phyloP scores from a whole-genome alignment of 2,329 filamentous ascomycete species.

The Grosmannia clavigera region DNA sequence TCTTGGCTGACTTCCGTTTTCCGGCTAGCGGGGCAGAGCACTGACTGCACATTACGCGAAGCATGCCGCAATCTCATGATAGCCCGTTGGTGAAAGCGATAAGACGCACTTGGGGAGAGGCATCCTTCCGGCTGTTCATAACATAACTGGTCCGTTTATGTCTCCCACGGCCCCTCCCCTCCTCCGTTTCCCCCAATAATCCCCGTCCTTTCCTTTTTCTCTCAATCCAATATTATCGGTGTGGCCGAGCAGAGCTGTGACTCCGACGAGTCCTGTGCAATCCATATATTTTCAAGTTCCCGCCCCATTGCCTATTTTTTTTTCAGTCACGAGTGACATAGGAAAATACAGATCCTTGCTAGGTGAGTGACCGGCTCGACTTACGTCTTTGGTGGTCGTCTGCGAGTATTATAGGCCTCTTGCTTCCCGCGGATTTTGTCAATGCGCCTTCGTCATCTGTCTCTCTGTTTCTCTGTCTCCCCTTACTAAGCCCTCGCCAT shows the following conservation, averaged over 20 bases:
- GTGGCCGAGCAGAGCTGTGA: background rate
- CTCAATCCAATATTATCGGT: background rate
- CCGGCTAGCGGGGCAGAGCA: background rate
- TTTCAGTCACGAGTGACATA: background rate
- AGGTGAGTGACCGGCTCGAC: background rate
- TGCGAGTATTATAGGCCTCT: no score
- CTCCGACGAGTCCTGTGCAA: background rate
- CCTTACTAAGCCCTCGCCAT: no score
- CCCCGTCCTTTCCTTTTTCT: background rate
- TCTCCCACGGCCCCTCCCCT: background rate
- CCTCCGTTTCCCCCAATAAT: background rate
- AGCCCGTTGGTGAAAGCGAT: background rate
- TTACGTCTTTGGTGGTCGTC: no score
- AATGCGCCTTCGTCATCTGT: no score
- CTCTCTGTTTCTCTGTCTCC: no score
- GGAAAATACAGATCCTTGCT: background rate
- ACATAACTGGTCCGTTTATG: background rate
- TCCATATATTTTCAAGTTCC: background rate
- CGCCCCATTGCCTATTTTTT: background rate
- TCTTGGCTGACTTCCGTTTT: background rate
- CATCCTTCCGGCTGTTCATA: no score
- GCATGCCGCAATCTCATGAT: slow-evolving; percentile 1
- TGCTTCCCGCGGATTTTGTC: no score
- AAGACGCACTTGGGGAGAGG: background rate
- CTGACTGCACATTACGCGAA: slow-evolving; percentile 2